Percentiles rank a stretch among this genome's conserved stretches.
Evolutionary conservation across 2,329 filamentous ascomycete genomes (phyloP).

Genomic region (Nothopassalora personata): DNA sequence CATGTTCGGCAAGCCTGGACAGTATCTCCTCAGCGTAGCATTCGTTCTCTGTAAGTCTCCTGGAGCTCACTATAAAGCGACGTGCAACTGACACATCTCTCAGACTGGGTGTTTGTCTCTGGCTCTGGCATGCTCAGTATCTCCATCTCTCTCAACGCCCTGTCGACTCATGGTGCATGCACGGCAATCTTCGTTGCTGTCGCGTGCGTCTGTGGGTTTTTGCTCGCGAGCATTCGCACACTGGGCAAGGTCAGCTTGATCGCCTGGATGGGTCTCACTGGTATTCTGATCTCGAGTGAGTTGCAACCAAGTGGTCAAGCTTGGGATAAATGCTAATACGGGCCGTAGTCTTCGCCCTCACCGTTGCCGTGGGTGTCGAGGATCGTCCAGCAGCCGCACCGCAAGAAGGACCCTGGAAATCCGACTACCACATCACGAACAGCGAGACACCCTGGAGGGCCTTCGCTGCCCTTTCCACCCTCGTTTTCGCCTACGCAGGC

Average conservation of each 20-base stretch:
- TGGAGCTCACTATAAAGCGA: background rate
- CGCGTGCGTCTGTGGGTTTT: slow-evolving; percentile 37
- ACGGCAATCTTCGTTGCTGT: slow-evolving; percentile 40
- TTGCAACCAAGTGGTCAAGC: too few species aligned
- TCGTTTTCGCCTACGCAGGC: slow-evolving; percentile 14
- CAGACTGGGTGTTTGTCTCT: slow-evolving; percentile 19
- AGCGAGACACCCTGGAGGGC: slow-evolving; percentile 6
- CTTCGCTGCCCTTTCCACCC: slow-evolving; percentile 11
- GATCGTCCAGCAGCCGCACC: slow-evolving; percentile 33
- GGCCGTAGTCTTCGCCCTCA: slow-evolving; percentile 26
- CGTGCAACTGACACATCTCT: background rate
- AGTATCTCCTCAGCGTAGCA: slow-evolving; percentile 43
- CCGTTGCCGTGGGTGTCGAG: slow-evolving; percentile 32
- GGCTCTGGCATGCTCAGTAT: slow-evolving; percentile 35
- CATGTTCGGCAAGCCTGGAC: slow-evolving; percentile 48
- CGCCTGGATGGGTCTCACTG: slow-evolving; percentile 31
- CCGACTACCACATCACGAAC: slow-evolving; percentile 27
- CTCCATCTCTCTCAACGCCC: slow-evolving; percentile 23
- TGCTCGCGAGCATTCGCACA: slow-evolving; percentile 33
- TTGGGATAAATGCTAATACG: too few species aligned
- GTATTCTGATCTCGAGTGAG: slow-evolving; percentile 19
- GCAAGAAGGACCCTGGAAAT: slow-evolving; percentile 22
- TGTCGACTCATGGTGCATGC: slow-evolving; percentile 29
- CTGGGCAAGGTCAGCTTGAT: slow-evolving; percentile 32
- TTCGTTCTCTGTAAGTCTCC: slow-evolving; percentile 34